Conservation (phyloP, 2,329 filamentous ascomycete genomes). For the Pyricularia grisea region DNA sequence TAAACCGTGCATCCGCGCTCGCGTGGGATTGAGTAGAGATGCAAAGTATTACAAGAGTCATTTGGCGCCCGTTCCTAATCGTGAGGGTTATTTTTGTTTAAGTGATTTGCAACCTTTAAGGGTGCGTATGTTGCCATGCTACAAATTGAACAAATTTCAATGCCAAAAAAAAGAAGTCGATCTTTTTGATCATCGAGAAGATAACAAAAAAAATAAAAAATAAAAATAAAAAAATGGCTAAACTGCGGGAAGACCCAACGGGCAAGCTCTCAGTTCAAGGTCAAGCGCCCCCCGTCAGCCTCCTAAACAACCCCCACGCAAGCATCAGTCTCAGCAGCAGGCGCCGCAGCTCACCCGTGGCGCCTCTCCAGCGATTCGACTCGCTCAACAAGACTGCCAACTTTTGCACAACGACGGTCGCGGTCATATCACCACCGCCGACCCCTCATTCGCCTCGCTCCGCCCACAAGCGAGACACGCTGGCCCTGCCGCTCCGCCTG, state of each 20-base stretch:
- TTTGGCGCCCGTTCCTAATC: background rate
- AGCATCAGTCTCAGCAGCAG: background rate
- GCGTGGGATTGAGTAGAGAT: background rate
- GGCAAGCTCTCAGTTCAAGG: background rate
- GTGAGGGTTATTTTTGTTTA: background rate
- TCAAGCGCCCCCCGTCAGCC: background rate
- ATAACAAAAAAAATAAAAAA: background rate
- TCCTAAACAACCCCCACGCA: background rate
- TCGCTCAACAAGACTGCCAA: background rate
- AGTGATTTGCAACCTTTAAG: background rate
- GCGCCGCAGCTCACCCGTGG: conserved; percentile 1
- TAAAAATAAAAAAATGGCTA: background rate
- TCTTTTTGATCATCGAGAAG: background rate
- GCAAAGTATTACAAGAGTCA: background rate
- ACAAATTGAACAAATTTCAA: background rate
- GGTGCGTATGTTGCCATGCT: background rate
- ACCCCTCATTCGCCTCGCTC: conserved; percentile 10
- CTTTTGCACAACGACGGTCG: conserved; percentile 1
- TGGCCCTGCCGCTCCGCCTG: conserved; percentile 18
- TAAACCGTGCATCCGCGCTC: background rate
- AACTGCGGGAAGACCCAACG: background rate
- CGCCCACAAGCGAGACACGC: conserved; percentile 10
- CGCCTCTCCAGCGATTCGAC: background rate
- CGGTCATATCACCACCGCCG: conserved; percentile 16
- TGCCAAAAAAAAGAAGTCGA: background rate